These are phyloP conservation scores for Nissolia schottii DNA, from an alignment of 306 rosid genomes.

Conservation along the genomic window DNA sequence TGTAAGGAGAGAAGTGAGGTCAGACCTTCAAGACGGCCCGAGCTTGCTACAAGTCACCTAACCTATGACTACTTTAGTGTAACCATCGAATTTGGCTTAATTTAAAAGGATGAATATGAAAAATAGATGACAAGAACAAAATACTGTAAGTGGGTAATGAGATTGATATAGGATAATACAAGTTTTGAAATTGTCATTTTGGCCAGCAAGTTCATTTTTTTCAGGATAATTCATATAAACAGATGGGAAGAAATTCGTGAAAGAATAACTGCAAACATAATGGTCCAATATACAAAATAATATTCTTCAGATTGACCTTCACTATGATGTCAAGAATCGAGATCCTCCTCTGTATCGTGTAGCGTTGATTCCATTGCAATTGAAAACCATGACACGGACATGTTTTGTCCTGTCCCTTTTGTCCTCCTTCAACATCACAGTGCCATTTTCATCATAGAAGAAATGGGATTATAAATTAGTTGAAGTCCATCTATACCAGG, in stretches of 20 bases:
- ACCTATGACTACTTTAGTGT: too few species aligned
- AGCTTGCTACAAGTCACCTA: too few species aligned
- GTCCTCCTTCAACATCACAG: constrained; percentile 24
- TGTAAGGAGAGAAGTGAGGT: too few species aligned
- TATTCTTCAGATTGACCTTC: constrained; percentile 24
- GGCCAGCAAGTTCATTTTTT: constrained; percentile 21
- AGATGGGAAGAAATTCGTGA: not conserved
- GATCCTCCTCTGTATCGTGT: not conserved
- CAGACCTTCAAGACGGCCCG: too few species aligned
- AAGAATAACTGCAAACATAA: constrained; percentile 28
- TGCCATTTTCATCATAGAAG: constrained; percentile 15
- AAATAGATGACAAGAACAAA: not conserved
- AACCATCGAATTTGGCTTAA: not conserved
- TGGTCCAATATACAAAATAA: constrained; percentile 9
- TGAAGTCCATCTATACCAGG: constrained; percentile 2
- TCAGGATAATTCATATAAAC: not conserved
- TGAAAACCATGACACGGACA: not conserved
- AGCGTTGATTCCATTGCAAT: constrained; percentile 18
- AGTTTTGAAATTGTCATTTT: not conserved
- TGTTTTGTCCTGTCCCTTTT: constrained; percentile 21
- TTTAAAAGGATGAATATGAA: not conserved
- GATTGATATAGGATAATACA: not conserved
- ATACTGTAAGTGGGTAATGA: not conserved
- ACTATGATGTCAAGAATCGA: constrained; percentile 18
- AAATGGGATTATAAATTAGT: not conserved